Percentiles rank a stretch among this genome's conserved stretches.
phyloP scores from a whole-genome alignment of 257 asterid genomes.

The Asclepias syriaca region DNA sequence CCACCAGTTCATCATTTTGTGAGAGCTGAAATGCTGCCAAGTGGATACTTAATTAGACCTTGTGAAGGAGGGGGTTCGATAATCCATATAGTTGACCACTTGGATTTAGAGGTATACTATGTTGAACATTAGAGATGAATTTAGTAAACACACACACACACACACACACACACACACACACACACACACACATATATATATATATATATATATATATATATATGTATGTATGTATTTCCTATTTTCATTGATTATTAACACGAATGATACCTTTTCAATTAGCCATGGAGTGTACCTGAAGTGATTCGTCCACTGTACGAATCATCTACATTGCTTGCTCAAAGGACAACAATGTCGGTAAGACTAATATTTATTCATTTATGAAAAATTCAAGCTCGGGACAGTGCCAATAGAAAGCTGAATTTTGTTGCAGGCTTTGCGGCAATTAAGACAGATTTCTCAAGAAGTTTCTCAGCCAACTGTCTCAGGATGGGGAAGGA shows the following conservation, averaged over 20 bases:
- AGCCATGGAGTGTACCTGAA: conserved; percentile 99
- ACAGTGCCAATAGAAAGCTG: neutral
- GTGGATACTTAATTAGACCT: conserved; percentile 94
- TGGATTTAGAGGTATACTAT: conserved; percentile 70
- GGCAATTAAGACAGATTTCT: conserved; percentile 84
- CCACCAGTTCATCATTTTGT: conserved; percentile 84
- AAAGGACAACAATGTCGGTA: conserved; percentile 93
- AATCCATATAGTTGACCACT: conserved; percentile 87
- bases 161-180: too few species aligned
- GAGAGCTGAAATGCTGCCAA: conserved; percentile 83
- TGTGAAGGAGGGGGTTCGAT: conserved; percentile 98
- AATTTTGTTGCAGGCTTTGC: conserved; percentile 57
- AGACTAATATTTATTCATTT: conserved; percentile 2
- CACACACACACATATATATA: too few species aligned
- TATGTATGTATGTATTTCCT: too few species aligned
- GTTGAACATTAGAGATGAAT: neutral
- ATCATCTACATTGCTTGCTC: conserved; percentile 79
- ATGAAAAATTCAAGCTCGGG: neutral
- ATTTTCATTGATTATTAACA: neutral
- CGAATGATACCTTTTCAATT: conserved; percentile 8
- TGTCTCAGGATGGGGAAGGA: conserved; percentile 84
- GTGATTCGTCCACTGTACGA: conserved; percentile 88
- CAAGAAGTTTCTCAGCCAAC: conserved; percentile 84
- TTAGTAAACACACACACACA: neutral
- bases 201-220: too few species aligned